Evolutionary conservation across 352 stramenopile genomes (phyloP).

Genomic region (Phytophthora nicotianae): DNA sequence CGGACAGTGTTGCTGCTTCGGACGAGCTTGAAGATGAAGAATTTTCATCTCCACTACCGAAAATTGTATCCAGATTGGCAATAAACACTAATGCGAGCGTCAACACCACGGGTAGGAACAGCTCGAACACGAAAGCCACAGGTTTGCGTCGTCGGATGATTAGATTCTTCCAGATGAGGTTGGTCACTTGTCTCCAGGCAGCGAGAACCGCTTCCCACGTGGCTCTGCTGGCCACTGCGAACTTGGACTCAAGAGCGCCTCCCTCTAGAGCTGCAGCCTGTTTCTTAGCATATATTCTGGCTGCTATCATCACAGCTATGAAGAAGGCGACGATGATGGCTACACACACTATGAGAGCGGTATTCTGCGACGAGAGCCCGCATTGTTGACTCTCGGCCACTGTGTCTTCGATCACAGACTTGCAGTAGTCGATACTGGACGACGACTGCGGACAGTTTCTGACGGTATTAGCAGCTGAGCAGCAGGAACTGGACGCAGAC

Average conservation of each 20-base stretch:
- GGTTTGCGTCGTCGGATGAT: slow-evolving; percentile 52
- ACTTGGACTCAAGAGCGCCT: slow-evolving; percentile 32
- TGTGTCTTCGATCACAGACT: slow-evolving; percentile 43
- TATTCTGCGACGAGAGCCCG: slow-evolving; percentile 36
- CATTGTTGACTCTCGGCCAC: slow-evolving; percentile 49
- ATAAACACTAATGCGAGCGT: slow-evolving; percentile 61
- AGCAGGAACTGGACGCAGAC: slow-evolving; percentile 46
- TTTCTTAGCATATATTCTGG: slow-evolving; percentile 31
- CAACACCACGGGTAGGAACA: slow-evolving; percentile 59
- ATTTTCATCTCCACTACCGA: slow-evolving; percentile 31
- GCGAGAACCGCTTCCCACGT: slow-evolving; percentile 36
- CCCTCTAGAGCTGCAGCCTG: background rate
- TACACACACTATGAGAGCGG: slow-evolving; percentile 35
- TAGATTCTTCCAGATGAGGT: slow-evolving; percentile 80
- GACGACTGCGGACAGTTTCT: slow-evolving; percentile 35
- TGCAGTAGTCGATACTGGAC: slow-evolving; percentile 38
- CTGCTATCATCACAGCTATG: slow-evolving; percentile 22
- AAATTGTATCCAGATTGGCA: slow-evolving; percentile 60
- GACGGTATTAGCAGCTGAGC: slow-evolving; percentile 27
- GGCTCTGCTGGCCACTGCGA: slow-evolving; percentile 24
- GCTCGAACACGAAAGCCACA: slow-evolving; percentile 62
- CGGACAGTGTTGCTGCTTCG: slow-evolving; percentile 17
- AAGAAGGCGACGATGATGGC: slow-evolving; percentile 31
- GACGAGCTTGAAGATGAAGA: slow-evolving; percentile 21
- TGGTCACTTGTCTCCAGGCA: slow-evolving; percentile 57